These are phyloP conservation scores for Cordyceps cicadae DNA, from an alignment of 2,329 filamentous ascomycete species.

Conservation along the genomic window DNA sequence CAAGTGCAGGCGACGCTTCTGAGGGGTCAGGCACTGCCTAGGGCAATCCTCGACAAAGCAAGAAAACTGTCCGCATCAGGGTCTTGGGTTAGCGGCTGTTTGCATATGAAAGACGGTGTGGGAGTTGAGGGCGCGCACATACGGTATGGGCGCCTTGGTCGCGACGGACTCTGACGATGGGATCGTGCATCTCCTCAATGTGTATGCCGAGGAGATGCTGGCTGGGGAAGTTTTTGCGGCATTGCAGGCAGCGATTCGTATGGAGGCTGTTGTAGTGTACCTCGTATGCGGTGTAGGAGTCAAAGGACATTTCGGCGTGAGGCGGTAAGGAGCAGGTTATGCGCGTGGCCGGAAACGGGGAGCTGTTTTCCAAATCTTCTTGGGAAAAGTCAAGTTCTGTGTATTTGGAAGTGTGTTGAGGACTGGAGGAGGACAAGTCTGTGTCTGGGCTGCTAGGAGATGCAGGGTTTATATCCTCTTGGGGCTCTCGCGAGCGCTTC, in stretches of 20 bases:
- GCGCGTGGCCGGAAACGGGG: constrained; percentile 25
- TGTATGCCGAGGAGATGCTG: constrained; percentile 73
- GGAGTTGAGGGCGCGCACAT: constrained; percentile 25
- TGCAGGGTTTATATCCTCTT: constrained; percentile 35
- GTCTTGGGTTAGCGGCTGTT: background rate
- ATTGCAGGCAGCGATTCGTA: constrained; percentile 76
- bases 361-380: constrained; percentile 25
- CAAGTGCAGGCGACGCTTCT: constrained; percentile 79
- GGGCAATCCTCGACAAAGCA: constrained; percentile 90
- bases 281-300: constrained; percentile 73
- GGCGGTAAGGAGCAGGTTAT: constrained; percentile 81
- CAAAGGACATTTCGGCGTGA: constrained; percentile 66
- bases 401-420: constrained; percentile 42
- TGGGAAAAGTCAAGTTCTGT: constrained; percentile 46
- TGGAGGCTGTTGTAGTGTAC: constrained; percentile 76
- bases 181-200: constrained; percentile 86
- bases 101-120: background rate
- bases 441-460: constrained; percentile 13
- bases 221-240: constrained; percentile 80
- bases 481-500: constrained; percentile 56
- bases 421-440: constrained; percentile 14
- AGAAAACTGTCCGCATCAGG: constrained; percentile 50
- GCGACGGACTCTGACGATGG: constrained; percentile 60
- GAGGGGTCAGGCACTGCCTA: constrained; percentile 69
- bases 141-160: constrained; percentile 83